Conservation (phyloP, 2,329 filamentous ascomycete species). For the Eutypa lata region DNA sequence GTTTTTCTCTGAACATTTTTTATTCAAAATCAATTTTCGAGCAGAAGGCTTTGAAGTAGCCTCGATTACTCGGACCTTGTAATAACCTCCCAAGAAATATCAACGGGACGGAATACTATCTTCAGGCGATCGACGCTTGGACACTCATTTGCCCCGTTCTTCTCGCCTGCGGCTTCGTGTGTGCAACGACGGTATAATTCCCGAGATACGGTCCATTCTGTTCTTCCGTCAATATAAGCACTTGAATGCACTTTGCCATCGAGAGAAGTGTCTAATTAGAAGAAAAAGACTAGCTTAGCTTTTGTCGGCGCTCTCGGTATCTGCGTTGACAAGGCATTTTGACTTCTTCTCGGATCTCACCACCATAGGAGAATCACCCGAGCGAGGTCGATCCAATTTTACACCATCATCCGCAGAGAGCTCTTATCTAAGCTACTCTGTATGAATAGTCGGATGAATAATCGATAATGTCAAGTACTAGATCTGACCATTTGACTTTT, state of each 20-base stretch:
- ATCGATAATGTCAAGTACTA: slow-evolving; percentile 91
- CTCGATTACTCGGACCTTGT: neutral
- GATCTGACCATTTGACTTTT: slow-evolving; percentile 83
- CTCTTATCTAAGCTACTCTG: slow-evolving; percentile 25
- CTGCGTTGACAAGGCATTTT: slow-evolving; percentile 11
- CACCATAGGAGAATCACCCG: slow-evolving; percentile 16
- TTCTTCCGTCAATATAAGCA: neutral
- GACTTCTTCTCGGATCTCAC: slow-evolving; percentile 17
- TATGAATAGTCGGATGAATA: slow-evolving; percentile 57
- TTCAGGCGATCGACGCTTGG: neutral
- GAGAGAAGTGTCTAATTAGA: neutral
- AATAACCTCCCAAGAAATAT: neutral
- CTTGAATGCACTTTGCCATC: neutral
- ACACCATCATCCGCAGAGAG: slow-evolving; percentile 26
- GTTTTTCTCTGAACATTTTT: neutral
- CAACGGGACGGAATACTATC: neutral
- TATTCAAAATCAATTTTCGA: neutral
- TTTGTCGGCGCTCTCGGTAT: neutral
- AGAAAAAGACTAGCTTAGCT: neutral
- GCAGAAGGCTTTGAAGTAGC: neutral
- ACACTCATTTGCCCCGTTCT: neutral
- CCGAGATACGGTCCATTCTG: neutral
- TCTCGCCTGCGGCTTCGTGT: neutral
- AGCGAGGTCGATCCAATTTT: slow-evolving; percentile 2
- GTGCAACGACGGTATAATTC: neutral